Percentiles rank a stretch among this genome's conserved stretches.
Evolutionary conservation across 441 rosid species (phyloP).

Genomic region (Gossypium trilobum): DNA sequence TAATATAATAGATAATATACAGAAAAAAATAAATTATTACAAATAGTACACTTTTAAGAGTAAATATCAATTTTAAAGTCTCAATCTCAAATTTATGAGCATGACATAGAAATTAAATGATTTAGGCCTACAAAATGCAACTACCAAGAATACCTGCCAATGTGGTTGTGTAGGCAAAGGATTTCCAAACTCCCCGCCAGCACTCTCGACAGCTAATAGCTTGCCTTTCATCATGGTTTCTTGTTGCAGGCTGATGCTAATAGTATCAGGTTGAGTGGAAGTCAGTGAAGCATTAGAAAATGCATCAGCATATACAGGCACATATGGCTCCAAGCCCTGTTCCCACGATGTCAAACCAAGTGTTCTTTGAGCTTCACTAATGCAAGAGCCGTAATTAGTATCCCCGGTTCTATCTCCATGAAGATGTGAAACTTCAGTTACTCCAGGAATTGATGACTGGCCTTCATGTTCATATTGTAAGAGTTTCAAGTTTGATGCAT

Average conservation of each 20-base stretch:
- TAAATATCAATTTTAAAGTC: neutral
- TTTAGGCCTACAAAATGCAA: neutral
- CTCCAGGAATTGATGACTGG: slow-evolving; percentile 31
- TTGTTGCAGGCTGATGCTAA: slow-evolving; percentile 26
- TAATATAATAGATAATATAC: neutral
- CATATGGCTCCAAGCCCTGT: slow-evolving; percentile 42
- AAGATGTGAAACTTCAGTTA: slow-evolving; percentile 26
- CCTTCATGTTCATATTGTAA: slow-evolving; percentile 18
- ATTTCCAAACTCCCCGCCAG: slow-evolving; percentile 28
- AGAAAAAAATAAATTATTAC: neutral
- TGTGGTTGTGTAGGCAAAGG: slow-evolving; percentile 39
- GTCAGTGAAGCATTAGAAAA: slow-evolving; percentile 23
- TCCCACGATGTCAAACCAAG: slow-evolving; percentile 58
- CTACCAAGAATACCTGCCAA: slow-evolving; percentile 57
- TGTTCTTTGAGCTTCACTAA: slow-evolving; percentile 37
- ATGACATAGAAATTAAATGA: neutral
- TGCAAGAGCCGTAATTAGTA: slow-evolving; percentile 14
- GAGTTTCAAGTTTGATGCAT: neutral
- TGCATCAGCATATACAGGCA: slow-evolving; percentile 27
- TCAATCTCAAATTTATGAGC: neutral
- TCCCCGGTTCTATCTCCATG: slow-evolving; percentile 31
- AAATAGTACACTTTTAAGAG: neutral
- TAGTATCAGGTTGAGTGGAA: slow-evolving; percentile 29
- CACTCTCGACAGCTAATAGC: slow-evolving; percentile 25
- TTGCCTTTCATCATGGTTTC: slow-evolving; percentile 31